A percentile compares a stretch with the other conserved stretches of the same genome.
Conservation (phyloP, 2,329 filamentous ascomycete species). For the Colletotrichum scovillei region DNA sequence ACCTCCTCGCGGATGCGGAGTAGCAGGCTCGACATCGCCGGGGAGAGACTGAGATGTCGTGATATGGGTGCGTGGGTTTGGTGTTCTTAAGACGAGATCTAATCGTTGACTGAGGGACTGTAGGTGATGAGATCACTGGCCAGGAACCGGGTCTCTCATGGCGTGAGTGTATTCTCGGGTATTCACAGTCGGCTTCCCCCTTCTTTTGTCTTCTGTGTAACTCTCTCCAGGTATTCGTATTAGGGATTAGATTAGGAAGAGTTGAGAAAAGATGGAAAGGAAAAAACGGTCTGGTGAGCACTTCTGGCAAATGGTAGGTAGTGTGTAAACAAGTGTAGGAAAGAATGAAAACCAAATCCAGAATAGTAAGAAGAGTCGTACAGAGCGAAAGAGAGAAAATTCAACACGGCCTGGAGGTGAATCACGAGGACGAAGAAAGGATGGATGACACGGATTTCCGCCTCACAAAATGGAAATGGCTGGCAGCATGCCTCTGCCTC, state of each 20-base stretch:
- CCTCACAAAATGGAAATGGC: not conserved
- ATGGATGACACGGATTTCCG: not conserved
- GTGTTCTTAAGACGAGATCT: not conserved
- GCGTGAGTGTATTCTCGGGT: not conserved
- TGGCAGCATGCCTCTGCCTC: not conserved
- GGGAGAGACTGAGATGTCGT: not conserved
- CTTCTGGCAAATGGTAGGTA: not conserved
- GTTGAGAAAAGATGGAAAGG: not conserved
- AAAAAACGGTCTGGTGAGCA: too few species aligned
- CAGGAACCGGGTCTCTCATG: slow-evolving; percentile 7
- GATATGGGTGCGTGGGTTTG: not conserved
- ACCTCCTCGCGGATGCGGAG: slow-evolving; percentile 2
- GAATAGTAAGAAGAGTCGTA: not conserved
- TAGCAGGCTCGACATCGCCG: not conserved
- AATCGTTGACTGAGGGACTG: not conserved
- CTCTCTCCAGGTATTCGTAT: not conserved
- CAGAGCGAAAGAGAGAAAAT: not conserved
- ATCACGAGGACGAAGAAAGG: not conserved
- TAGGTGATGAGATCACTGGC: not conserved
- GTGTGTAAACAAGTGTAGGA: slow-evolving; percentile 6
- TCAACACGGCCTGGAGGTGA: too few species aligned
- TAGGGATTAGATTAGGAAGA: not conserved
- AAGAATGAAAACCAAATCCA: slow-evolving; percentile 14
- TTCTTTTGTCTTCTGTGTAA: not conserved
- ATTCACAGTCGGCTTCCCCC: not conserved